Evolutionary conservation across 1,284 basidiomycete genomes (phyloP).

Genomic region (Blastosporella zonata): DNA sequence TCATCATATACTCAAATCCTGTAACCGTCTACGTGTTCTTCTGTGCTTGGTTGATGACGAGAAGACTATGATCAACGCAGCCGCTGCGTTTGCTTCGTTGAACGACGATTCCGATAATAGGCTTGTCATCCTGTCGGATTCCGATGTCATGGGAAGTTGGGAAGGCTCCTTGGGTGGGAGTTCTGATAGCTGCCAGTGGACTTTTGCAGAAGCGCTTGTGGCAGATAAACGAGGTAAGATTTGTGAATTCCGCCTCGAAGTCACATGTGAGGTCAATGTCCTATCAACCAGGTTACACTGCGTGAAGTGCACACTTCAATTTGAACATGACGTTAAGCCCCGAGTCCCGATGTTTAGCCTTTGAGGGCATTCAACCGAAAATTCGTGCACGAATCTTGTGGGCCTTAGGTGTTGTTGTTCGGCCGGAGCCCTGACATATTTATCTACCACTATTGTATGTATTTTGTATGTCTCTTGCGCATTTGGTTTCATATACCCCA

Average conservation of each 20-base stretch:
- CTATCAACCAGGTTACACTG: background rate
- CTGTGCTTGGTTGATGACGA: constrained; percentile 19
- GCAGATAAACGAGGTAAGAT: constrained; percentile 11
- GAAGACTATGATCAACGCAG: constrained; percentile 9
- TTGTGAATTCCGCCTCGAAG: background rate
- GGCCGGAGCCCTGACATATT: too few relatives aligned
- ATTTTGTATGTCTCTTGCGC: too few relatives aligned
- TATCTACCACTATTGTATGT: too few relatives aligned
- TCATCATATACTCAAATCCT: constrained; percentile 14
- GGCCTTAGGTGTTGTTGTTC: too few relatives aligned
- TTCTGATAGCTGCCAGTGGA: constrained; percentile 9
- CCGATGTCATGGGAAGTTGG: constrained; percentile 14
- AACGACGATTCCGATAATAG: constrained; percentile 11
- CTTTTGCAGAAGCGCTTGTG: constrained; percentile 8
- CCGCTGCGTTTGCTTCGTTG: constrained; percentile 9
- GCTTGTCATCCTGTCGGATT: constrained; percentile 18
- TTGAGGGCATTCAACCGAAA: too few relatives aligned
- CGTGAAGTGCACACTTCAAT: too few relatives aligned
- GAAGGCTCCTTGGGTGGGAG: constrained; percentile 8
- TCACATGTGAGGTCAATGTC: background rate
- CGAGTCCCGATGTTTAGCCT: too few relatives aligned
- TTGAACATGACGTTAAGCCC: too few relatives aligned
- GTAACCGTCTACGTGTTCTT: constrained; percentile 14
- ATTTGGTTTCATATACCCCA: too few relatives aligned
- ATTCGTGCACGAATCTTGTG: too few relatives aligned